Base-by-base conservation (phyloP, 768 basidiomycete species). In the Xerocomellus intermedius region DNA sequence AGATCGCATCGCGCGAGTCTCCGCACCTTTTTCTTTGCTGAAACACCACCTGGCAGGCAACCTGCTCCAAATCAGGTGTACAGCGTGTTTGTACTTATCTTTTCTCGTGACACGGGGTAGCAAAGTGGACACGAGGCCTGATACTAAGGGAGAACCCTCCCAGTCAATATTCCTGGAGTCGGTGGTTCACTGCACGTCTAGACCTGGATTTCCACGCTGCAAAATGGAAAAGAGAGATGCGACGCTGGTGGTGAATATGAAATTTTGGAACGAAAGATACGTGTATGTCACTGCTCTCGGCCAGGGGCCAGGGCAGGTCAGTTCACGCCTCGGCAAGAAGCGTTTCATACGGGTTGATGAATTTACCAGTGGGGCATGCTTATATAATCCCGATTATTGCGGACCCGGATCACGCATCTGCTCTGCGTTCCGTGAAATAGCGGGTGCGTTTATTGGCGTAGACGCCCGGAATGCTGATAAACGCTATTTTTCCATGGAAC, bases 381-480 rank as follows among this genome's bases (percentile, higher is more conserved):
- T 66, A 67, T 35, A n/a, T 71, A 65, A 62, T 17, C 10, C 69
- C 69, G 69, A 54, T 58, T 32, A 17, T 48, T 48, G 50, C 69
- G 69, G 69, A 60, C 51, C 58, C 60, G 64, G 70, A 68, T 70
- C 70, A 59, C 65, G 59, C 58, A 36, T 52, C 48, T 45, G 33
- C 49, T 54, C 55, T 52, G 53, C 36, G 49, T 53, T n/a, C 61
- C 57, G 58, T 60, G 56, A 60, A 47, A 52, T 46, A 53, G 24
- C 52, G 48, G 32, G 39, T 49, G 47, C 21, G 56, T 42, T 47
- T 32, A 48, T 50, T 55, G 52, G 43, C 59, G 37, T 55, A 64
- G 49, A 56, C 64, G 55, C 59, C 57, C 57, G 36, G 55, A 64
- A 64, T 49, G 56, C 45, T 70, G 68, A 71, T 71, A 71, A 71